Evolutionary conservation across 345 rosid species (phyloP).

Genomic region (Gossypium thurberi): DNA sequence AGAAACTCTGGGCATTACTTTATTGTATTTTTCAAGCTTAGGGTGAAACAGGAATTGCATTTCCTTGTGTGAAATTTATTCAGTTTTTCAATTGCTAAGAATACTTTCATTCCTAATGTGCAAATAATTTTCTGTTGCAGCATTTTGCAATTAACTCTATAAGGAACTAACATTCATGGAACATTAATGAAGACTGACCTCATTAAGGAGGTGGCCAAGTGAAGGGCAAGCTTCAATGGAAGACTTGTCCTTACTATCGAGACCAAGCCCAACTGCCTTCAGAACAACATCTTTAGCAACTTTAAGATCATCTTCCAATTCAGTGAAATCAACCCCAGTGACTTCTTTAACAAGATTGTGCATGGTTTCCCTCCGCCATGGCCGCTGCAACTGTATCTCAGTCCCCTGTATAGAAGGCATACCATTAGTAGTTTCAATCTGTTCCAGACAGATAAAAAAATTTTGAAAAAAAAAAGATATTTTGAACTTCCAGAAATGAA

Average conservation of each 20-base stretch:
- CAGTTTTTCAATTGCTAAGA: background rate
- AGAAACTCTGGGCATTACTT: background rate
- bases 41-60: background rate
- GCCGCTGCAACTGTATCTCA: slow-evolving; percentile 71
- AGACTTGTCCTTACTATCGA: slow-evolving; percentile 65
- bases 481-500: background rate
- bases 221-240: slow-evolving; percentile 68
- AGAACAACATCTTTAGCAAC: slow-evolving; percentile 61
- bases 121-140: background rate
- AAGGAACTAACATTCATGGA: slow-evolving; percentile 1
- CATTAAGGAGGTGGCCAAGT: slow-evolving; percentile 79
- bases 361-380: slow-evolving; percentile 98
- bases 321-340: slow-evolving; percentile 61
- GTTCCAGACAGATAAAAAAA: background rate
- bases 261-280: slow-evolving; percentile 39
- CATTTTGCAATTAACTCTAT: background rate
- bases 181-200: slow-evolving; percentile 40
- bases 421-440: slow-evolving; percentile 11
- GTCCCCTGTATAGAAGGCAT: slow-evolving; percentile 49
- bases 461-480: background rate
- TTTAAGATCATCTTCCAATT: slow-evolving; percentile 46
- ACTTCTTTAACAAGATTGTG: slow-evolving; percentile 83
- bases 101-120: background rate
- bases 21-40: background rate
- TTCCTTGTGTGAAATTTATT: background rate